Evolutionary conservation across 495 filamentous ascomycete genomes (phyloP), one percentile per base, ranked within the genome.

Genomic region (Podospora pseudopauciseta): DNA sequence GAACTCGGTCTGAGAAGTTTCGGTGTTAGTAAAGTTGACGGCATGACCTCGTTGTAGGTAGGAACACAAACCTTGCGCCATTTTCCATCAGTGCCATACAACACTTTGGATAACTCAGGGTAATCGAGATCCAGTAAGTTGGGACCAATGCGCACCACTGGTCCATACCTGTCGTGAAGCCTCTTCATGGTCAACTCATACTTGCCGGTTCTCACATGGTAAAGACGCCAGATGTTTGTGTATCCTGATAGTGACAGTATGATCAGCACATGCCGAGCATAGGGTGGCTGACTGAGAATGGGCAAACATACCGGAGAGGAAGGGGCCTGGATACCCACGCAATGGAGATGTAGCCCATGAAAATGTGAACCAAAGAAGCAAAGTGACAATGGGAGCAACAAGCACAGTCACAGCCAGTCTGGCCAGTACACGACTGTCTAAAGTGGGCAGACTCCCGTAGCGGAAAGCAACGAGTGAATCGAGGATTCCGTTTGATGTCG

Each of bases 131-230:
- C 82, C 13, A 88, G 68, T 13, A 72, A 68, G 63, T 84, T 83
- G 5, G 86, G 86, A 0, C 85, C 86, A 30, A 86, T 68, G 3
- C 85, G 83, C 15, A 88, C 82, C n/a, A 86, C 68, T 27, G 77
- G 74, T 1, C 85, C 86, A 72, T 86, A 82, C 60, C 78, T 74
- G 30, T 76, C 53, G 69, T 87, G 86, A 1, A 86, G 74, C 3
- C 70, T 64, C 19, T 77, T 65, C 28, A 78, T 67, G 19, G 53
- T 63, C 0, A 34, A 6, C 7, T 76, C 74, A 60, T 75, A 81
- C 0, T 70, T 65, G 18, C 77, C 75, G 54, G 64, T 76, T 16
- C 66, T 49, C 4, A 74, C 70, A 20, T 73, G 66, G 56, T 54
- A 71, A 39, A 80, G 72, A 26, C 77, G 74, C 80, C 80, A 82